A percentile compares a stretch with the other conserved stretches of the same genome.
phyloP scores from a whole-genome alignment of 2,329 filamentous ascomycete species.

The Fusarium sp. region DNA sequence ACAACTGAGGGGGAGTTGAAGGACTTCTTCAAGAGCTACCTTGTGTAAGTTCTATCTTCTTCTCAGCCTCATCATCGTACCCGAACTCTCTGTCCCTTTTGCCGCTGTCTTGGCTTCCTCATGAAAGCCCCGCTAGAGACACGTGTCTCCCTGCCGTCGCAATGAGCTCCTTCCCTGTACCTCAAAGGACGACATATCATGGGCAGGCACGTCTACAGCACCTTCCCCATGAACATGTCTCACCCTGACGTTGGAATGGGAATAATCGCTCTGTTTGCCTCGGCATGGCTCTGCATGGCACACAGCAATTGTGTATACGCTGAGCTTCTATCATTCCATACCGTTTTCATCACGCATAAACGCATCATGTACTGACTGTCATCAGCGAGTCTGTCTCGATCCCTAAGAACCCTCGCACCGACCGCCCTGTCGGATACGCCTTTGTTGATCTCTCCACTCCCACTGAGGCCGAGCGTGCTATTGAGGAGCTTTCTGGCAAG shows the following conservation, averaged over 20 bases:
- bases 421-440: conserved; percentile 97
- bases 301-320: background rate
- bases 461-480: conserved; percentile 93
- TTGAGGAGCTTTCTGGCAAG: conserved; percentile 94
- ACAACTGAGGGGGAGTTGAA: conserved; percentile 99
- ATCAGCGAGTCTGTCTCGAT: conserved; percentile 96
- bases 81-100: background rate
- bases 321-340: background rate
- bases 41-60: conserved; percentile 80
- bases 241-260: background rate
- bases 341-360: background rate
- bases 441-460: conserved; percentile 98
- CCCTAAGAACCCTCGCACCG: conserved; percentile 98
- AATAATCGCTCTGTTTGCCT: background rate
- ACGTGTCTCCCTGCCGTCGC: conserved; percentile 41
- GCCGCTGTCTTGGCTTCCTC: background rate
- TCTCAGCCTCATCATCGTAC: background rate
- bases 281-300: background rate
- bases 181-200: conserved; percentile 14
- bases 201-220: conserved; percentile 23
- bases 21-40: conserved; percentile 99
- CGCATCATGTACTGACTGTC: conserved; percentile 45
- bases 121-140: conserved; percentile 35
- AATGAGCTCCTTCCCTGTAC: conserved; percentile 23
- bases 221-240: conserved; percentile 11